These are phyloP conservation scores for Royoungia palumana DNA, from an alignment of 768 basidiomycete species.

Conservation along the genomic window DNA sequence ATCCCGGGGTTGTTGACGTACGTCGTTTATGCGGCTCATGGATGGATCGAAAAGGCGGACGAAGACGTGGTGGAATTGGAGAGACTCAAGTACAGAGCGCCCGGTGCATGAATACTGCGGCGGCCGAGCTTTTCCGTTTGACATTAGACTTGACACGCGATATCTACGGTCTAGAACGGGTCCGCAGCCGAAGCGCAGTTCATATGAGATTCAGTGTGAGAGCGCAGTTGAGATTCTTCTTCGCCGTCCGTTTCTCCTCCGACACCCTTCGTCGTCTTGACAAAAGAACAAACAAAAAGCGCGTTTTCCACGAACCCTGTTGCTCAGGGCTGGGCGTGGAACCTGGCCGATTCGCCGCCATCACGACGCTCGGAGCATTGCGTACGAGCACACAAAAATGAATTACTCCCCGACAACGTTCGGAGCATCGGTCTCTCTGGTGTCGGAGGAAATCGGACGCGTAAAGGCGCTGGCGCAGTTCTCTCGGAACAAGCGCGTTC, in stretches of 20 bases:
- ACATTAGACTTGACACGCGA: no score
- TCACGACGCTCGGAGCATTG: no score
- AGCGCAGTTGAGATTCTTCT: no score
- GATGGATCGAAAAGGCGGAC: conserved; percentile 43
- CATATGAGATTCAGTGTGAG: no score
- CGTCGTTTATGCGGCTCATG: conserved; percentile 44
- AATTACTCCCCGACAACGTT: conserved; percentile 5
- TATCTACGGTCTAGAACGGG: no score
- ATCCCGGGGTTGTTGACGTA: conserved; percentile 42
- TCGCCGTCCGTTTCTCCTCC: no score
- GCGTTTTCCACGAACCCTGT: no score
- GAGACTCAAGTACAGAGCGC: conserved; percentile 50
- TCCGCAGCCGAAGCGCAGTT: no score
- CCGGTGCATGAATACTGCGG: conserved; percentile 42
- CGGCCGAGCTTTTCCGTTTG: not conserved
- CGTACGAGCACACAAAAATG: not conserved
- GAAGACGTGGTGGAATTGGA: conserved; percentile 50
- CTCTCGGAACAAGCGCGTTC: conserved; percentile 11
- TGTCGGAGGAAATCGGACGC: conserved; percentile 12
- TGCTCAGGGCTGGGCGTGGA: no score
- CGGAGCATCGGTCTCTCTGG: conserved; percentile 17
- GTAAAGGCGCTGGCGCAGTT: conserved; percentile 8
- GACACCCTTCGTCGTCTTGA: no score
- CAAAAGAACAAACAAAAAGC: no score
- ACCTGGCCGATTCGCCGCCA: no score